Percentiles rank a stretch among this genome's conserved stretches.
These are phyloP conservation scores for Remersonia thermophila DNA, from an alignment of 2,329 filamentous ascomycete species.

Conservation along the genomic window DNA sequence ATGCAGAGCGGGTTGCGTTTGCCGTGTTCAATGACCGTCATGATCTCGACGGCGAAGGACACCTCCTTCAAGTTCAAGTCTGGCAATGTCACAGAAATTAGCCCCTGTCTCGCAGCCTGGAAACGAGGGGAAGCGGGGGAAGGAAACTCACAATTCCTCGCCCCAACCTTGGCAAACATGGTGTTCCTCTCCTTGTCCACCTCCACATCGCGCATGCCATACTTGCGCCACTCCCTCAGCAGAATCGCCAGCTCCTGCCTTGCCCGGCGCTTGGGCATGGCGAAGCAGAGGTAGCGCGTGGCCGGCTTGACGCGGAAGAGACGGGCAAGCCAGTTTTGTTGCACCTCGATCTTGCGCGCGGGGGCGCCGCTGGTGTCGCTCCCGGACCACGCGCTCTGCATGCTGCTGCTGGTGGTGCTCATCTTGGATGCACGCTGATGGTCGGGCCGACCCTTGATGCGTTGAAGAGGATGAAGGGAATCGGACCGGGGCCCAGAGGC, in stretches of 20 bases:
- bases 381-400: conserved; percentile 23
- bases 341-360: conserved; percentile 47
- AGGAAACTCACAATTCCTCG: conserved; percentile 58
- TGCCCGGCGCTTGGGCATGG: conserved; percentile 56
- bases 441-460: no score
- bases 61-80: conserved; percentile 76
- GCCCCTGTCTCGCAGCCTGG: neutral
- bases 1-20: conserved; percentile 65
- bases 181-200: conserved; percentile 69
- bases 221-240: conserved; percentile 67
- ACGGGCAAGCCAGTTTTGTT: conserved; percentile 78
- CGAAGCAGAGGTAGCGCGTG: conserved; percentile 61
- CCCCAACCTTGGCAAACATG: conserved; percentile 65
- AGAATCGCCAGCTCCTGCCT: conserved; percentile 66
- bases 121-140: neutral
- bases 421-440: conserved; percentile 13
- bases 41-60: conserved; percentile 76
- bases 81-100: conserved; percentile 24
- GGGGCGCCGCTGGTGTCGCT: conserved; percentile 23
- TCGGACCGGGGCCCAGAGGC: no score
- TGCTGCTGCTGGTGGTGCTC: conserved; percentile 12
- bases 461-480: no score
- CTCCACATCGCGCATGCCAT: conserved; percentile 68
- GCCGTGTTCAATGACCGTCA: conserved; percentile 79
- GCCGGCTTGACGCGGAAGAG: conserved; percentile 84